These are phyloP conservation scores for Termitomyces sp. DNA, from an alignment of 768 basidiomycete species.

Conservation along the genomic window DNA sequence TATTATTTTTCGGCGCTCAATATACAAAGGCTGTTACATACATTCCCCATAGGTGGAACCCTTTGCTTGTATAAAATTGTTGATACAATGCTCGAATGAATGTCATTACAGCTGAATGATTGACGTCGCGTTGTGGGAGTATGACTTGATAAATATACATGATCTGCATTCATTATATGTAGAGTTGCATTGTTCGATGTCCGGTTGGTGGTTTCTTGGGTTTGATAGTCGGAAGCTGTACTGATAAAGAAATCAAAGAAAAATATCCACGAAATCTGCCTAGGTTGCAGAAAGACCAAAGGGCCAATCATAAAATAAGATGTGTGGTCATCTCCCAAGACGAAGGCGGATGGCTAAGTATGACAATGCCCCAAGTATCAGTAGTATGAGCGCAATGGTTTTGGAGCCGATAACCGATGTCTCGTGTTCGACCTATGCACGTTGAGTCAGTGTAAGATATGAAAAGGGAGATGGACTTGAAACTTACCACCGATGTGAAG, in stretches of 20 bases:
- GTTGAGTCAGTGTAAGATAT: not conserved
- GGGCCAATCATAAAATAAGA: constrained; percentile 15
- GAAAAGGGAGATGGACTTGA: not conserved
- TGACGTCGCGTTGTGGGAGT: not conserved
- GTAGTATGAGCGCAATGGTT: constrained; percentile 34
- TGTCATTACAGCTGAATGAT: not conserved
- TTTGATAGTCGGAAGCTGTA: too few relatives aligned
- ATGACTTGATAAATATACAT: not conserved
- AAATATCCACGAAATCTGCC: not conserved
- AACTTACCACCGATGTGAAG: constrained; percentile 69
- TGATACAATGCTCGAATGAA: not conserved
- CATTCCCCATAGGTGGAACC: not conserved
- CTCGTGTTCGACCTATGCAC: constrained; percentile 69
- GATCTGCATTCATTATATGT: too few relatives aligned
- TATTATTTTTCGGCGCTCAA: not conserved
- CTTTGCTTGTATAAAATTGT: not conserved
- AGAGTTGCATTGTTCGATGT: not conserved
- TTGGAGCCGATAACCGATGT: constrained; percentile 56
- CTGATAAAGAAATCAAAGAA: too few relatives aligned
- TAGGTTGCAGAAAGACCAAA: too few relatives aligned
- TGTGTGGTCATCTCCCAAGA: constrained; percentile 17
- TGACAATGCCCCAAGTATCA: constrained; percentile 35
- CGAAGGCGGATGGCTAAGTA: constrained; percentile 45
- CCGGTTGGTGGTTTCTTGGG: not conserved
- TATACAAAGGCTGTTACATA: too few relatives aligned